Evolutionary conservation across 2,329 filamentous ascomycete species (phyloP).

Genomic region (Tetracladium maxilliforme): DNA sequence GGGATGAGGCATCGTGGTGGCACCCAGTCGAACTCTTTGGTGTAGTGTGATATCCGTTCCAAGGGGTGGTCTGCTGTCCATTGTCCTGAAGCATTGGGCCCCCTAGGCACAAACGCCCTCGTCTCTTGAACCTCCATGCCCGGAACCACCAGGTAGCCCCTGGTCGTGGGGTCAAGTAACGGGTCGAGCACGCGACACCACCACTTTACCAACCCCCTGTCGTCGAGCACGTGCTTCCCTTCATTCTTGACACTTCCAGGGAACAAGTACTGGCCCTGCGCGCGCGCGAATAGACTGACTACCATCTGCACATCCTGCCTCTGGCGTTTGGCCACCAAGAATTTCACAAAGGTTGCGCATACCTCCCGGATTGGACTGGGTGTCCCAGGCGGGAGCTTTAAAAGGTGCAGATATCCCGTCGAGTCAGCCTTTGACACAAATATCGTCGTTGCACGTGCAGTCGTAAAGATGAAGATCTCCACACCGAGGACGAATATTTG

Average conservation of each 20-base stretch:
- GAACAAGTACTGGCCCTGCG: slow-evolving; percentile 90
- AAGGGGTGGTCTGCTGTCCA: slow-evolving; percentile 65
- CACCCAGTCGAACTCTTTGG: slow-evolving; percentile 46
- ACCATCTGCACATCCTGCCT: slow-evolving; percentile 54
- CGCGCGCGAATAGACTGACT: slow-evolving; percentile 80
- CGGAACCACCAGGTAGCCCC: slow-evolving; percentile 75
- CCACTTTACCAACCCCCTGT: slow-evolving; percentile 83
- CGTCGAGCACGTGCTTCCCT: slow-evolving; percentile 82
- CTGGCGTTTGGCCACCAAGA: slow-evolving; percentile 53
- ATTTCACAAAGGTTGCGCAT: slow-evolving; percentile 60
- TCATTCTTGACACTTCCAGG: slow-evolving; percentile 76
- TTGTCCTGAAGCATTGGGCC: slow-evolving; percentile 22
- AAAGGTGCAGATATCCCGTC: slow-evolving; percentile 65
- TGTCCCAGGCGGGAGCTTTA: slow-evolving; percentile 45
- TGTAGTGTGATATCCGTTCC: slow-evolving; percentile 45
- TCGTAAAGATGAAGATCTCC: slow-evolving; percentile 79
- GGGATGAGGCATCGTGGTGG: slow-evolving; percentile 78
- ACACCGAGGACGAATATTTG: slow-evolving; percentile 64
- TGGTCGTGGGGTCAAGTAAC: slow-evolving; percentile 45
- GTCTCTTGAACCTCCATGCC: slow-evolving; percentile 75
- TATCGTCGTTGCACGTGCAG: slow-evolving; percentile 64
- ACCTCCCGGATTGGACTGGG: slow-evolving; percentile 63
- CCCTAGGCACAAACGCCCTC: slow-evolving; percentile 57
- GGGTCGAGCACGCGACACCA: slow-evolving; percentile 85
- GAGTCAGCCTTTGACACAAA: slow-evolving; percentile 98